Evolutionary conservation across 2,329 filamentous ascomycete genomes (phyloP), one percentile per base, ranked within the genome.

Genomic region (Helminthosporium solani): DNA sequence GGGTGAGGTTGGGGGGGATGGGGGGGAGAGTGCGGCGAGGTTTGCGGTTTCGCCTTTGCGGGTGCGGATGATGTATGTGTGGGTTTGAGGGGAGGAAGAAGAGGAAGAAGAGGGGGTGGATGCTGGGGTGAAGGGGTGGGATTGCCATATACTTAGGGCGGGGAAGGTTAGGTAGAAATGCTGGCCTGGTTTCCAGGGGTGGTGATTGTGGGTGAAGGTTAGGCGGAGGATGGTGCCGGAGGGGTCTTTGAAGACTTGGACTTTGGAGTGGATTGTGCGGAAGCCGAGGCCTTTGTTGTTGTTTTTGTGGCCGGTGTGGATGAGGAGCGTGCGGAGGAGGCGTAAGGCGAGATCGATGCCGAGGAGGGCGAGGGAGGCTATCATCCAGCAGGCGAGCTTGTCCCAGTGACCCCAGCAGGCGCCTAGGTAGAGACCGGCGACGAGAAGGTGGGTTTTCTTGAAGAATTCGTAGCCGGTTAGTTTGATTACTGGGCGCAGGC

Each of bases 391-490:
- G 37, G 79, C 75, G 3, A 90, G 73, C 40, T 82, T 72, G 38
- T 75, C 64, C 87, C 86, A 90, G 61, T 90, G 86, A 1, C 78
- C 86, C 79, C 85, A 88, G 65, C 84, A 85, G 3, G 85, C 85
- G 6, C 84, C 87, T 7, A 89, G 78, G 64, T 87, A 90, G 5
- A 89, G 64, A 67, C 85, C 80, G 7, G 86, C 86, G 1, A 89
- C 73, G 12, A 88, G 73, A 56, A 87, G 87, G 61, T 90, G 86
- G 0, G 78, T 72, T 61, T 88, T 88, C 50, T 85, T 78, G 74
- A 90, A 90, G 69, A 86, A 83, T 57, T 90, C 86, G 66, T 90
- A 88, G 1, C 87, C 86, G 0, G 84, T 88, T 42, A 77, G 68
- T 7, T 77, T 75, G 44, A 89, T 85, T 1, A 76, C 82, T 56